These are phyloP conservation scores for Mycena metata DNA, from an alignment of 768 basidiomycete genomes.

Conservation along the genomic window DNA sequence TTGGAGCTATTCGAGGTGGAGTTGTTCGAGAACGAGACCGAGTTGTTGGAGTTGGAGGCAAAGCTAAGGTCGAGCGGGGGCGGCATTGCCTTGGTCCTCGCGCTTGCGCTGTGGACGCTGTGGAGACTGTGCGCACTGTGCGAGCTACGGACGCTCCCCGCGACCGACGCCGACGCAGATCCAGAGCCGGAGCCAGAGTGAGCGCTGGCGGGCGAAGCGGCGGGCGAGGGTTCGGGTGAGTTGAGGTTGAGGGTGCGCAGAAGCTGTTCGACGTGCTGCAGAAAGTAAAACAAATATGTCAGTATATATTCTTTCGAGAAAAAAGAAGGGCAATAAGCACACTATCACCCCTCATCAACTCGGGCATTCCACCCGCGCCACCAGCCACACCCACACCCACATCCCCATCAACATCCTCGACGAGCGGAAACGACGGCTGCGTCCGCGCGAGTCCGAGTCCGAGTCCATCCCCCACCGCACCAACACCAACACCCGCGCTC, in stretches of 20 bases:
- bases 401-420: constrained; percentile 59
- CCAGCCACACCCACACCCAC: constrained; percentile 57
- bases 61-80: constrained; percentile 36
- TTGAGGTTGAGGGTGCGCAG: constrained; percentile 84
- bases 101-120: constrained; percentile 9
- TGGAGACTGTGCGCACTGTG: neutral
- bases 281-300: constrained; percentile 37
- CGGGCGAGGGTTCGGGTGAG: constrained; percentile 71
- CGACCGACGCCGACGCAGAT: constrained; percentile 39
- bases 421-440: constrained; percentile 52
- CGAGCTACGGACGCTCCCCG: neutral
- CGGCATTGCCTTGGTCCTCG: constrained; percentile 22
- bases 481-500: constrained; percentile 9
- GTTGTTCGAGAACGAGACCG: constrained; percentile 3
- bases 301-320: constrained; percentile 35
- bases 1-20: constrained; percentile 3
- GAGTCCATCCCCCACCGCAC: constrained; percentile 39
- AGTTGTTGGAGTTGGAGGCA: constrained; percentile 18
- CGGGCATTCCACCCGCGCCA: constrained; percentile 27
- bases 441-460: constrained; percentile 58
- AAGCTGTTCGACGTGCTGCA: constrained; percentile 84
- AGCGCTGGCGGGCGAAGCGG: constrained; percentile 58
- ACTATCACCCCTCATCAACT: constrained; percentile 49
- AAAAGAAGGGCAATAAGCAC: constrained; percentile 52
- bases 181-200: constrained; percentile 54